Conservation (phyloP, 805 yeast genomes). For the Spathaspora sp. region DNA sequence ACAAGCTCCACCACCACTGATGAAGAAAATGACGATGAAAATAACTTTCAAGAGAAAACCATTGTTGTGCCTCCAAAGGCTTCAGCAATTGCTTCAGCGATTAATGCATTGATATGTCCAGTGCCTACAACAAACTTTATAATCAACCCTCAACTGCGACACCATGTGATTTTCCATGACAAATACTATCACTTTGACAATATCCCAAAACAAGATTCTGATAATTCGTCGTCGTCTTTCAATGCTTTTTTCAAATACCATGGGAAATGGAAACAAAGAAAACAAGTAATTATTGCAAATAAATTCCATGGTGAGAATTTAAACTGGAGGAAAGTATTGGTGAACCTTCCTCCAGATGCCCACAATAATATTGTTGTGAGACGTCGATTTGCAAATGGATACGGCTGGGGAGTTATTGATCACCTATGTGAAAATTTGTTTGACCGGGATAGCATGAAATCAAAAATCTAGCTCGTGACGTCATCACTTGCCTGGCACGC, state of each 20-base stretch:
- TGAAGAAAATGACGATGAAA: conserved; percentile 1
- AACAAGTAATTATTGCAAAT: conserved; percentile 39
- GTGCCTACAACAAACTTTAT: conserved; percentile 32
- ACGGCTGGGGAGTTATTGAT: conserved; percentile 46
- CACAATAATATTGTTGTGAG: conserved; percentile 44
- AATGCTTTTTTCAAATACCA: conserved; percentile 20
- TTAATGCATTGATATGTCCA: conserved; percentile 38
- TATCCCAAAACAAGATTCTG: conserved; percentile 21
- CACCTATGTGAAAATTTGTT: conserved; percentile 32
- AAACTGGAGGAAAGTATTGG: conserved; percentile 44
- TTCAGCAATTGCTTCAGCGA: conserved; percentile 38
- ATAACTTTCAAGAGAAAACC: neutral
- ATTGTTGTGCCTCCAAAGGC: conserved; percentile 42
- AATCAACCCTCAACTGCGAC: conserved; percentile 29
- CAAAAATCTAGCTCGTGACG: conserved; percentile 6
- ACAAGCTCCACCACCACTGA: conserved; percentile 8
- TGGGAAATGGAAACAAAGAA: conserved; percentile 30
- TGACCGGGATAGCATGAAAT: conserved; percentile 6
- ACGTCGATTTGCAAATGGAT: conserved; percentile 41
- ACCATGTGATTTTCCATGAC: conserved; percentile 40
- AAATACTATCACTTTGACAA: conserved; percentile 32
- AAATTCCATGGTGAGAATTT: conserved; percentile 34
- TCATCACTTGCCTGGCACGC: neutral
- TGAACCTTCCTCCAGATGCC: conserved; percentile 43
- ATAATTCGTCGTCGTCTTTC: neutral